A percentile compares a stretch with the other conserved stretches of the same genome.
Conservation (phyloP, 768 basidiomycete genomes). For the Porpolomopsis calyptriformis region DNA sequence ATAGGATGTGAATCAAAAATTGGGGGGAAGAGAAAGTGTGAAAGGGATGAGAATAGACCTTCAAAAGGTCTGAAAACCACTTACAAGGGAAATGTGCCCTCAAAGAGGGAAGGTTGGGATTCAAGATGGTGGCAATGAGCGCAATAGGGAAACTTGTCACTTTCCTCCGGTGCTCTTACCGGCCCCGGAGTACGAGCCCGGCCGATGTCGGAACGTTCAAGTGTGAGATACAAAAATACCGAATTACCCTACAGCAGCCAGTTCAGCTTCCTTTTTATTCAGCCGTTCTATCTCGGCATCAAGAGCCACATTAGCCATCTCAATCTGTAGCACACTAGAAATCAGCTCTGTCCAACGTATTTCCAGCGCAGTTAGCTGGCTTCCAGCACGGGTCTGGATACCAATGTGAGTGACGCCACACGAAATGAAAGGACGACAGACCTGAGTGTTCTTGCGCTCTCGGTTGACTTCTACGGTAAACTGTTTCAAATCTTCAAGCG, state of each 20-base stretch:
- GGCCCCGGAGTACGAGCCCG: too few species aligned
- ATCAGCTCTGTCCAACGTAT: slow-evolving; percentile 89
- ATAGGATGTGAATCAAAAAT: too few species aligned
- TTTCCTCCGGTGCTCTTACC: too few species aligned
- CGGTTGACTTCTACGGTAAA: slow-evolving; percentile 80
- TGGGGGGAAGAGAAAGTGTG: too few species aligned
- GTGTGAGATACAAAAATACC: too few species aligned
- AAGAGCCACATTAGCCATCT: slow-evolving; percentile 87
- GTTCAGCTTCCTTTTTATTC: slow-evolving; percentile 48
- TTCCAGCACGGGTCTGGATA: slow-evolving; percentile 61
- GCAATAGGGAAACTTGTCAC: too few species aligned
- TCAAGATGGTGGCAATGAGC: slow-evolving; percentile 8
- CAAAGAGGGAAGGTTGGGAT: background rate
- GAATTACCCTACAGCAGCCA: slow-evolving; percentile 41
- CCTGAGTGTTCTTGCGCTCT: slow-evolving; percentile 79
- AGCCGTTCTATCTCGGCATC: slow-evolving; percentile 68
- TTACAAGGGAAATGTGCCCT: background rate
- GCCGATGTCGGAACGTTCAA: too few species aligned
- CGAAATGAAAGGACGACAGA: slow-evolving; percentile 15
- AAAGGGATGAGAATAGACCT: too few species aligned
- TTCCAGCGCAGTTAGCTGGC: slow-evolving; percentile 73
- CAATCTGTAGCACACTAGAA: slow-evolving; percentile 83
- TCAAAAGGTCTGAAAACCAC: background rate
- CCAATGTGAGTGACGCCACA: background rate
- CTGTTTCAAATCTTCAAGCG: slow-evolving; percentile 69